These are phyloP conservation scores for Blastobotrys mokoenaii DNA, from an alignment of 805 yeast genomes.

Conservation along the genomic window DNA sequence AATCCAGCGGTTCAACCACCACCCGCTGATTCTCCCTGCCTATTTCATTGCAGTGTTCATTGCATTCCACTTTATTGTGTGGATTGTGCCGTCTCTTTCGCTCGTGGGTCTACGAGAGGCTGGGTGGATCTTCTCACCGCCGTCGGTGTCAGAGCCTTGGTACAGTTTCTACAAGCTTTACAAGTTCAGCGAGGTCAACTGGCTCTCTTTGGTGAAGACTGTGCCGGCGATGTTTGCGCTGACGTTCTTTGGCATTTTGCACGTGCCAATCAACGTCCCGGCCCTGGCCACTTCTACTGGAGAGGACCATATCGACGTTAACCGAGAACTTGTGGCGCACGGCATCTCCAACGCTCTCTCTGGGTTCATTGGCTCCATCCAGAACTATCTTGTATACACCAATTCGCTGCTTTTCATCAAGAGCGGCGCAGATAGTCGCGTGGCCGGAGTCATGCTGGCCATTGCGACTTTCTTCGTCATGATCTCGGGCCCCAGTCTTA, in stretches of 20 bases:
- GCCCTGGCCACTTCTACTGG: slow-evolving; percentile 88
- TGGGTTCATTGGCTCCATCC: slow-evolving; percentile 81
- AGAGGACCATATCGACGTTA: slow-evolving; percentile 74
- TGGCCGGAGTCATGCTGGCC: slow-evolving; percentile 87
- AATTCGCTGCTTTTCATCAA: slow-evolving; percentile 85
- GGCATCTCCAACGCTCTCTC: slow-evolving; percentile 84
- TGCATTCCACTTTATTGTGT: slow-evolving; percentile 60
- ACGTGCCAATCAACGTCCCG: slow-evolving; percentile 96
- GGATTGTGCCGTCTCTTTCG: slow-evolving; percentile 56
- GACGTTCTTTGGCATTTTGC: slow-evolving; percentile 90
- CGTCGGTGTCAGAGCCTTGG: slow-evolving; percentile 70
- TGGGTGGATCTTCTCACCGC: slow-evolving; percentile 82
- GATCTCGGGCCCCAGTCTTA: slow-evolving; percentile 85
- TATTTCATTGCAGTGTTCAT: slow-evolving; percentile 67
- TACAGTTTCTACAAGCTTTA: slow-evolving; percentile 72
- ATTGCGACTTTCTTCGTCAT: slow-evolving; percentile 70
- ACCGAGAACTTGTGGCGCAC: slow-evolving; percentile 88
- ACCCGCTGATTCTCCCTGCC: slow-evolving; percentile 71
- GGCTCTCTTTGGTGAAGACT: slow-evolving; percentile 58
- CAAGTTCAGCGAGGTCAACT: slow-evolving; percentile 62
- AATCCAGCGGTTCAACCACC: slow-evolving; percentile 54
- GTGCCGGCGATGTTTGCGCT: slow-evolving; percentile 92
- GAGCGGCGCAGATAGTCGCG: slow-evolving; percentile 86
- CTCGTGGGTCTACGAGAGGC: slow-evolving; percentile 51
- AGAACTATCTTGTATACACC: slow-evolving; percentile 90